Conservation (phyloP, 108 stramenopile genomes). For the Stephanodiscus triporus region DNA sequence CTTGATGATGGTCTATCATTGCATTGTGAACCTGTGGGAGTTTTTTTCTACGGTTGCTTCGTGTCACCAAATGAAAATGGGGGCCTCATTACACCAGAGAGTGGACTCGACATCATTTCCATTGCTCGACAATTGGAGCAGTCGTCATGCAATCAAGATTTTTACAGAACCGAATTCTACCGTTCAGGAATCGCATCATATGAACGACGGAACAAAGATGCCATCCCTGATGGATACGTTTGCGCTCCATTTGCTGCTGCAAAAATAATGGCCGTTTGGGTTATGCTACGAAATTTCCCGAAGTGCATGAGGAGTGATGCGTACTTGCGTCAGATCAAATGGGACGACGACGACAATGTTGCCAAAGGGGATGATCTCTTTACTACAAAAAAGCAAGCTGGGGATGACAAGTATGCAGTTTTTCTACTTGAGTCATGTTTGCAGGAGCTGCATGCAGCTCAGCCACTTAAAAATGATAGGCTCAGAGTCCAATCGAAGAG, state of each 20-base stretch:
- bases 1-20: slow-evolving; percentile 1
- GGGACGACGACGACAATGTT: background rate
- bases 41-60: slow-evolving; percentile 9
- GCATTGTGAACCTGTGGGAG: slow-evolving; percentile 11
- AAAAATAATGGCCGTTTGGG: background rate
- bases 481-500: background rate
- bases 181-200: background rate
- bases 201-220: background rate
- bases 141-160: slow-evolving; percentile 17
- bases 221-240: background rate
- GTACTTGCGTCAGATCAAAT: background rate
- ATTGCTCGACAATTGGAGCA: slow-evolving; percentile 34
- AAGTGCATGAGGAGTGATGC: background rate
- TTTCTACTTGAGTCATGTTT: slow-evolving; percentile 4
- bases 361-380: background rate
- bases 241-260: slow-evolving; percentile 5
- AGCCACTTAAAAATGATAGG: background rate
- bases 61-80: background rate
- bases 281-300: background rate
- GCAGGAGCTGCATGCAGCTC: background rate
- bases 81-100: slow-evolving; percentile 37
- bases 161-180: background rate
- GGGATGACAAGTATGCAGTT: slow-evolving; percentile 3
- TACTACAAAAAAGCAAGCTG: background rate
- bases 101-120: slow-evolving; percentile 28